Evolutionary conservation across 495 filamentous ascomycete genomes (phyloP).

Genomic region (Podospora sp.): DNA sequence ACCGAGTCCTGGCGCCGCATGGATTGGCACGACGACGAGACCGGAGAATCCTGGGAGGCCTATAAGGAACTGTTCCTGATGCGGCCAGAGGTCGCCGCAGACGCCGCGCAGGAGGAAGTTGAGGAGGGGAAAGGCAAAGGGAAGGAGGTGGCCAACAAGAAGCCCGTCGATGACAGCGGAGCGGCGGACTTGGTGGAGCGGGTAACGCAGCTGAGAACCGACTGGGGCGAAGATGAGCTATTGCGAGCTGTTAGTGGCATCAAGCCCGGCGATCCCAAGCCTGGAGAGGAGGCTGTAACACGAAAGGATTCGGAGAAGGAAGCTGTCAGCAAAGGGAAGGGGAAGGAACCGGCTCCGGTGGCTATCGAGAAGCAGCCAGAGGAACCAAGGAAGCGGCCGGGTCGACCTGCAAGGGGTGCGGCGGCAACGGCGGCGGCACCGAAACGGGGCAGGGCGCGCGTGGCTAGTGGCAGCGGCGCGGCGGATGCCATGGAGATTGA

Average conservation of each 20-base stretch:
- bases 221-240: constrained; percentile 45
- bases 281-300: constrained; percentile 30
- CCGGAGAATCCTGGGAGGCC: constrained; percentile 45
- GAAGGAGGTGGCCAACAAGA: constrained; percentile 26
- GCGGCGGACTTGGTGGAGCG: constrained; percentile 31
- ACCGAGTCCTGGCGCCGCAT: constrained; percentile 46
- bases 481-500: constrained; percentile 24
- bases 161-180: constrained; percentile 24
- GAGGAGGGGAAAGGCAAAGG: constrained; percentile 34
- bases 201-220: constrained; percentile 34
- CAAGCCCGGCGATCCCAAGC: constrained; percentile 30
- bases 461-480: constrained; percentile 1
- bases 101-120: background rate
- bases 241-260: constrained; percentile 43
- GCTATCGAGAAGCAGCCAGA: background rate
- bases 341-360: constrained; percentile 22
- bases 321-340: constrained; percentile 30
- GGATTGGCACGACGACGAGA: constrained; percentile 49
- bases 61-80: constrained; percentile 46
- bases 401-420: constrained; percentile 19
- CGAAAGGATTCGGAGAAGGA: background rate
- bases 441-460: background rate
- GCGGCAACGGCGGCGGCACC: constrained; percentile 16
- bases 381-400: constrained; percentile 13
- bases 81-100: constrained; percentile 13